Base-by-base conservation (phyloP, 2,329 filamentous ascomycete species). In the Macrophomina tecta region DNA sequence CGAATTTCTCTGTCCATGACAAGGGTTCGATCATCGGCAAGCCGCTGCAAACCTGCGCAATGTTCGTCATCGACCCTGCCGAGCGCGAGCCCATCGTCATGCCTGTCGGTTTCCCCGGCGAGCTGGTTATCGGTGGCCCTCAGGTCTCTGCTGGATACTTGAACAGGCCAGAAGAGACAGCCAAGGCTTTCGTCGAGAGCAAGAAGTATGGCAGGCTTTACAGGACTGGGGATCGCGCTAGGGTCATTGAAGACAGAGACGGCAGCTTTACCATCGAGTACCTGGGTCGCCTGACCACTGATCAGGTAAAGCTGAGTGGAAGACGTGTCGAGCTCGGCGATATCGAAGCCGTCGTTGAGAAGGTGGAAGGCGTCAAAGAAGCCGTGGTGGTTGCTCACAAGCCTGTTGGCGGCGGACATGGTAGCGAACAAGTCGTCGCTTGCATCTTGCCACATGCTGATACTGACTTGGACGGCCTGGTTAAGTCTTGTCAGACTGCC, bases 241-340 rank as follows among this genome's bases (percentile, higher is more conserved):
- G 70, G 68, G 55, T 72, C 18, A 84, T 95, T 64, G 83, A 85
- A 1, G 71, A 82, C 0, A 34, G 38, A 30, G 83, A 90, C 66
- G 91, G 91, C 0, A 86, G 84, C 0, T 72, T 77, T 69, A 77
- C 76, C 68, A 82, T 96, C n/a, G 90, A 94, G 73, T 94, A 91
- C 72, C 83, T 92, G 46, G 93, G 93, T 0, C 87, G 92, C 12
- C 88, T 96, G 18, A 86, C 86, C 1, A 86, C 87, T 63, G 91
- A 91, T 0, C 93, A 96, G 76, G 88, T 95, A 60, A 95, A 95
- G 77, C 83, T 95, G 12, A 86, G 92, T 42, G 92, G 92, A 1
- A 92, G 94, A 76, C 84, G 92, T 36, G 85, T 94, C 60, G 90
- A 93, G 73, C 84, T 93, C 1, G 90, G 90, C 0, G 91, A 73